Conservation (phyloP, 2,329 filamentous ascomycete species). For the Aspergillus sp. region DNA sequence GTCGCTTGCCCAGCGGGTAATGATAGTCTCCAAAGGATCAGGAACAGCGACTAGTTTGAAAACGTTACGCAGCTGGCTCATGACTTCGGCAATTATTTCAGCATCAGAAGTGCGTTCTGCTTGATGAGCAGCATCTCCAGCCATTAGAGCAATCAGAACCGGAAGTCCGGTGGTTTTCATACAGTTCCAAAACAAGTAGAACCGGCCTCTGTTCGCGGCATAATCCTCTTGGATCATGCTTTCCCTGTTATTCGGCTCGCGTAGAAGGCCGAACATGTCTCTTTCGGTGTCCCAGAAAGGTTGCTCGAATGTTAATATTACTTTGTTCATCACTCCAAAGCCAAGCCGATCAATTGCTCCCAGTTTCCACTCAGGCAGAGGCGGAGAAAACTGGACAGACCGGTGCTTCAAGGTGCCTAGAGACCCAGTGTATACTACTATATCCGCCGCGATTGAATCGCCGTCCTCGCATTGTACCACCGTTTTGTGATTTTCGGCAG, state of each 20-base stretch:
- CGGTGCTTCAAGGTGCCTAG: constrained; percentile 85
- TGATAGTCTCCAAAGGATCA: constrained; percentile 76
- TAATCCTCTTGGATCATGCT: constrained; percentile 82
- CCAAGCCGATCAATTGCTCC: constrained; percentile 80
- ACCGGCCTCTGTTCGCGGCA: constrained; percentile 74
- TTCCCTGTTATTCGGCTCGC: constrained; percentile 66
- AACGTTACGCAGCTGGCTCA: constrained; percentile 71
- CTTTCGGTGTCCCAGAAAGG: constrained; percentile 87
- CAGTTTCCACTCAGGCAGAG: constrained; percentile 82
- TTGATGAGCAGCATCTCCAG: constrained; percentile 87
- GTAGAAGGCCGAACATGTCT: constrained; percentile 91
- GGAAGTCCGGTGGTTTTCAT: constrained; percentile 85
- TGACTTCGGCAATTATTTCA: constrained; percentile 77
- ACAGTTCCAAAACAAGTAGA: constrained; percentile 98
- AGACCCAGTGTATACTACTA: constrained; percentile 85
- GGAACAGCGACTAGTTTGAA: constrained; percentile 68
- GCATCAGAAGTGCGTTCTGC: constrained; percentile 76
- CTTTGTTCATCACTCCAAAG: constrained; percentile 93
- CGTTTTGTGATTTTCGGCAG: constrained; percentile 51
- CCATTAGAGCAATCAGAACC: constrained; percentile 89
- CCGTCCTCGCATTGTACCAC: constrained; percentile 77
- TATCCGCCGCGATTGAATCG: constrained; percentile 75
- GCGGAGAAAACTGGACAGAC: constrained; percentile 79
- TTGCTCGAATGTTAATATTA: constrained; percentile 83
- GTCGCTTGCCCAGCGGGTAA: constrained; percentile 91